Conservation (phyloP, 2,329 filamentous ascomycete genomes). For the Podosphaera xanthii region DNA sequence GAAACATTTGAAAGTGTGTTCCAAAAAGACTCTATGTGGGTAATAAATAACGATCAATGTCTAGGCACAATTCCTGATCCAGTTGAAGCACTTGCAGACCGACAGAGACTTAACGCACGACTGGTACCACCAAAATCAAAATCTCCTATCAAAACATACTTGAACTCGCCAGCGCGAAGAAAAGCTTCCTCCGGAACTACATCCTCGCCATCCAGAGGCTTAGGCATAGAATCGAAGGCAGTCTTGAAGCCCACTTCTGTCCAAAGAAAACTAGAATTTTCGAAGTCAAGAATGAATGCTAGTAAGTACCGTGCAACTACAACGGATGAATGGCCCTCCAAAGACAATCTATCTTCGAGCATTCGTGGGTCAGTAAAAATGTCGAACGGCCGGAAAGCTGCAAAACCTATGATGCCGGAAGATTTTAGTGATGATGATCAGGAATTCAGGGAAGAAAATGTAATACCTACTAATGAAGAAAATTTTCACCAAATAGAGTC, state of each 20-base stretch:
- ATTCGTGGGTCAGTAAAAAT: slow-evolving; percentile 7
- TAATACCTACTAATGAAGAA: slow-evolving; percentile 26
- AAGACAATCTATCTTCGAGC: slow-evolving; percentile 6
- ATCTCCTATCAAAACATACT: slow-evolving; percentile 16
- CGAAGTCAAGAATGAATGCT: slow-evolving; percentile 3
- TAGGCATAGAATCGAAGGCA: slow-evolving; percentile 10
- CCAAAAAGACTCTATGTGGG: neutral
- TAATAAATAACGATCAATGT: slow-evolving; percentile 4
- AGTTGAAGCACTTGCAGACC: slow-evolving; percentile 20
- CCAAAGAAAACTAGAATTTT: slow-evolving; percentile 16
- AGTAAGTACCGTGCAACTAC: slow-evolving; percentile 1
- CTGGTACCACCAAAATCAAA: slow-evolving; percentile 15
- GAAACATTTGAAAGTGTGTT: slow-evolving; percentile 36
- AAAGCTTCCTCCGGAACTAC: slow-evolving; percentile 14
- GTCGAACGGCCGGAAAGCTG: slow-evolving; percentile 7
- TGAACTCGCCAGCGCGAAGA: slow-evolving; percentile 16
- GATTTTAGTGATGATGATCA: slow-evolving; percentile 6
- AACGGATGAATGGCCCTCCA: slow-evolving; percentile 5
- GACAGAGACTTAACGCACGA: slow-evolving; percentile 11
- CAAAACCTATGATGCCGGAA: slow-evolving; percentile 2
- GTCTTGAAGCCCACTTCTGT: slow-evolving; percentile 10
- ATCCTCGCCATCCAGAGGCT: slow-evolving; percentile 13
- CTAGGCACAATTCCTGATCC: slow-evolving; percentile 27
- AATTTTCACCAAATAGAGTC: slow-evolving; percentile 10
- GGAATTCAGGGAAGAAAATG: slow-evolving; percentile 19